phyloP scores from a whole-genome alignment of 441 rosid species.

The Populus tomentosa region DNA sequence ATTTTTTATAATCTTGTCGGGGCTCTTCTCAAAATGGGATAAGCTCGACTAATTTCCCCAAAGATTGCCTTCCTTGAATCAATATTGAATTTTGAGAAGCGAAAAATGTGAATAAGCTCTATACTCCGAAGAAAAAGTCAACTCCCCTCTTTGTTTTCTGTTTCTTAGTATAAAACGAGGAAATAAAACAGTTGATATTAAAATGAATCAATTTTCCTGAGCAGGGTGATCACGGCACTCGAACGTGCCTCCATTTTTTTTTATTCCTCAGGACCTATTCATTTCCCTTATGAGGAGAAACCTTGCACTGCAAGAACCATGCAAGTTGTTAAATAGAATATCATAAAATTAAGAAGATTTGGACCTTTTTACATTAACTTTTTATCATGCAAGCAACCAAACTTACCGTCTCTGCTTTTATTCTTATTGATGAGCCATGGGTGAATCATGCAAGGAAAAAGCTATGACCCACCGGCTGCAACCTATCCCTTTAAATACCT shows the following conservation, averaged over 20 bases:
- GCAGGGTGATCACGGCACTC: background rate
- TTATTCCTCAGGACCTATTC: background rate
- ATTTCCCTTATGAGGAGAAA: background rate
- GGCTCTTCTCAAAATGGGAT: background rate
- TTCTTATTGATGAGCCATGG: slow-evolving; percentile 22
- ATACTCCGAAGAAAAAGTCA: background rate
- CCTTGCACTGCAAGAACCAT: background rate
- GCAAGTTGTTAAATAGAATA: background rate
- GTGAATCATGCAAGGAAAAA: slow-evolving; percentile 32
- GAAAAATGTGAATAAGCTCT: background rate
- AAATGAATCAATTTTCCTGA: background rate
- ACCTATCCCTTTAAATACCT: slow-evolving; percentile 28
- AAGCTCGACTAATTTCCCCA: background rate
- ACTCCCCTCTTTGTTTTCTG: background rate
- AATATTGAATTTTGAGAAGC: background rate
- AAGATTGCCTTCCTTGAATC: background rate
- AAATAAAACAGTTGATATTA: background rate
- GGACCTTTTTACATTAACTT: background rate
- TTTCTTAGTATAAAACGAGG: background rate
- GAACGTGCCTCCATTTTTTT: background rate
- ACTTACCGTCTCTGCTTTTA: slow-evolving; percentile 2
- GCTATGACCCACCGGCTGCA: background rate
- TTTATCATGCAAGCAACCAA: background rate
- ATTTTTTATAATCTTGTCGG: background rate
- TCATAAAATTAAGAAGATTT: background rate